These are phyloP conservation scores for Dioszegia crocea DNA, from an alignment of 768 basidiomycete genomes.

Conservation along the genomic window DNA sequence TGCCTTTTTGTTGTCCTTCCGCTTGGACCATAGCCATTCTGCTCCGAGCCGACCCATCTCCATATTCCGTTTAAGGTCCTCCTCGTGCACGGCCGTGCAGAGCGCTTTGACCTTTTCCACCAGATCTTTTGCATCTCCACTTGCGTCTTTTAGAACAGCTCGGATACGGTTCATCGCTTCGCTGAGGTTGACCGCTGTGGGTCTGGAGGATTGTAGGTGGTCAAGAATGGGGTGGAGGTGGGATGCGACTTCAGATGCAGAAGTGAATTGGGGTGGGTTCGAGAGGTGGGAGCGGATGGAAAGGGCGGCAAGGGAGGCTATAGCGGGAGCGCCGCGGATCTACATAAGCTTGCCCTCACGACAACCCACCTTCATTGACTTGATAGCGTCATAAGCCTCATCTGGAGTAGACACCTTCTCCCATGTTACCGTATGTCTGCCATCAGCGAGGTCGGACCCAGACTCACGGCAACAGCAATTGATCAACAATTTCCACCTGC, in stretches of 20 bases:
- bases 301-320: slow-evolving; percentile 84
- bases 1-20: slow-evolving; percentile 52
- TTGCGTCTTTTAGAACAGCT: slow-evolving; percentile 50
- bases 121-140: slow-evolving; percentile 46
- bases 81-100: slow-evolving; percentile 69
- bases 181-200: slow-evolving; percentile 92
- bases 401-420: slow-evolving; percentile 62
- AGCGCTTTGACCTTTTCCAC: slow-evolving; percentile 63
- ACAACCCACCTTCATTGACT: slow-evolving; percentile 76
- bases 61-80: slow-evolving; percentile 82
- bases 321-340: slow-evolving; percentile 91
- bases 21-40: slow-evolving; percentile 64
- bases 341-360: slow-evolving; percentile 32
- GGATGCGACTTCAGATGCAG: slow-evolving; percentile 56
- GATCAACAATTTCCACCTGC: slow-evolving; percentile 80
- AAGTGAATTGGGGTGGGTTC: slow-evolving; percentile 45
- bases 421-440: slow-evolving; percentile 48
- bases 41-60: slow-evolving; percentile 79
- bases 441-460: background rate
- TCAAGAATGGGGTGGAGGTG: slow-evolving; percentile 63
- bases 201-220: slow-evolving; percentile 78
- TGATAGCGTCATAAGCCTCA: slow-evolving; percentile 89
- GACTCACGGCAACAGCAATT: slow-evolving; percentile 68
- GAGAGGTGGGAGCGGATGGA: slow-evolving; percentile 65
- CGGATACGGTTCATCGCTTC: slow-evolving; percentile 73